Conservation (phyloP, 2,329 filamentous ascomycete species). For the Sporothrix globosa region DNA sequence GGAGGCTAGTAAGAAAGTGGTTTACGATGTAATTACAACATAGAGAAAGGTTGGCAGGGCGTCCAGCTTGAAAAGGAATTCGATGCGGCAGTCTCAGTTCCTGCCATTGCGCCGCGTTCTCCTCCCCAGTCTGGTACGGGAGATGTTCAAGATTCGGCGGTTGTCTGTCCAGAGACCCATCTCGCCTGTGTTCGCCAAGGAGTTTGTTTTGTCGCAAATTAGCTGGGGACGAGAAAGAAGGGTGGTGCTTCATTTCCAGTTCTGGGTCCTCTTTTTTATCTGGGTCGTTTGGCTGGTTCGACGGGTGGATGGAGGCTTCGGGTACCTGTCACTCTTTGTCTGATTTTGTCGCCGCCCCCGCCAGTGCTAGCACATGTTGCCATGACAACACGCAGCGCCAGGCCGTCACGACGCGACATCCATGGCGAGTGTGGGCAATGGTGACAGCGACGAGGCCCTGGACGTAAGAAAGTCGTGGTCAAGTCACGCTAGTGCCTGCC, state of each 20-base stretch:
- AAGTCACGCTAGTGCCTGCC: constrained; percentile 21
- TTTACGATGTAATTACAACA: no score
- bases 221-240: constrained; percentile 14
- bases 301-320: neutral
- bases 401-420: constrained; percentile 25
- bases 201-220: constrained; percentile 29
- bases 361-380: constrained; percentile 25
- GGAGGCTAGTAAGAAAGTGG: no score
- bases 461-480: constrained; percentile 14
- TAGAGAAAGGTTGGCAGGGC: neutral
- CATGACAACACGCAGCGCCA: constrained; percentile 24
- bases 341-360: neutral
- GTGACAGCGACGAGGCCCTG: neutral
- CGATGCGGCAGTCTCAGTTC: neutral
- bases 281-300: neutral
- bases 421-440: constrained; percentile 6
- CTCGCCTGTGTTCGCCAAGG: constrained; percentile 26
- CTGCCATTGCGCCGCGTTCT: neutral
- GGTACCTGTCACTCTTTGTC: neutral
- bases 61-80: neutral
- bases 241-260: constrained; percentile 33
- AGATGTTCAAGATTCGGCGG: no score
- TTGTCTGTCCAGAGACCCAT: neutral
- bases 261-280: constrained; percentile 16
- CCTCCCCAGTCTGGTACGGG: no score